Evolutionary conservation across 2,329 filamentous ascomycete genomes (phyloP), one percentile per base, ranked within the genome.

Genomic region (Orbilia javanica): DNA sequence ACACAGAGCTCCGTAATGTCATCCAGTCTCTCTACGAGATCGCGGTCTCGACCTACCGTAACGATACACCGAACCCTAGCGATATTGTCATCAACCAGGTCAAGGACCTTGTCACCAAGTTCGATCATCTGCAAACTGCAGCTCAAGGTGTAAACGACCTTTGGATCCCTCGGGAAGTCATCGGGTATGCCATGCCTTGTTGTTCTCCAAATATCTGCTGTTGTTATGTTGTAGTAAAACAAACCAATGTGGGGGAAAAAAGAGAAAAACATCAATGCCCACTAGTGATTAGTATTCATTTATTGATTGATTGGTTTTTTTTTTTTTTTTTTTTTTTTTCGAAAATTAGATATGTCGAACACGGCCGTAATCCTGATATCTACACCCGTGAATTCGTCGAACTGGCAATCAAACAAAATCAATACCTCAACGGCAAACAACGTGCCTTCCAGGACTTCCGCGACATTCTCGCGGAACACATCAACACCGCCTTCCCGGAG

Each of bases 311-410:
- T n/a, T n/a, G n/a, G n/a, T n/a, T n/a, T n/a, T n/a, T n/a, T n/a
- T n/a, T n/a, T n/a, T n/a, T n/a, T n/a, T n/a, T n/a, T n/a, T n/a
- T n/a, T n/a, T n/a, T n/a, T n/a, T n/a, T n/a, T n/a, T n/a, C n/a
- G n/a, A n/a, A 91, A 77, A 86, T 15, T 66, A 34, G 15, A 78
- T 92, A 92, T 84, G 90, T 92, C 81, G 90, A 92, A 83, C 88
- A 89, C 82, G 90, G 90, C 52, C 89, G 90, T 63, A 92, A 92
- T 85, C 90, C 90, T 1, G 90, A 92, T 84, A 92, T 92, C 81
- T 92, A 92, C 86, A 92, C 90, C 68, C 87, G 90, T 82, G 90
- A 92, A 85, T 92, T 92, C 81, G 90, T 92, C 82, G 90, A 92
- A 87, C 86, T 90, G 65, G 89, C 90, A 25, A 85, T 90, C 68